Percentiles rank a stretch among this genome's conserved stretches.
These are phyloP conservation scores for Komagataea norvegica DNA, from an alignment of 1,139 yeast genomes.

Conservation along the genomic window DNA sequence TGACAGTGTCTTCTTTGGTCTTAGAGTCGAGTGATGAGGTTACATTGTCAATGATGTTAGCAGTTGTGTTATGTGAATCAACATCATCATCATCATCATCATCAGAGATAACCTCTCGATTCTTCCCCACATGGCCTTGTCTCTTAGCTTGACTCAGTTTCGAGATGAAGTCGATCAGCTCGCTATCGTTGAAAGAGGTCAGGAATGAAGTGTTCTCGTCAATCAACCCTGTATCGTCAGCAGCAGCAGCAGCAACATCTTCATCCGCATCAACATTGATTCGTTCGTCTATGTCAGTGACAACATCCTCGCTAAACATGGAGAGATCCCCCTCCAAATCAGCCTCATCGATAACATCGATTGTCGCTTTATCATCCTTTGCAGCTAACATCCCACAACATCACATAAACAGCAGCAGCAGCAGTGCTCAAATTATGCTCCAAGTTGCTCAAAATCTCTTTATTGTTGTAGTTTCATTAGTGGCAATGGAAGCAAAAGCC, in stretches of 20 bases:
- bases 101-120: too few relatives aligned
- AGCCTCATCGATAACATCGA: too few relatives aligned
- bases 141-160: conserved; percentile 30
- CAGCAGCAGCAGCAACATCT: not conserved
- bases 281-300: not conserved
- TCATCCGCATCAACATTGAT: not conserved
- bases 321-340: too few relatives aligned
- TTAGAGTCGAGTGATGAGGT: not conserved
- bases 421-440: too few relatives aligned
- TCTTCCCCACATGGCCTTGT: too few relatives aligned
- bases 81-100: not conserved
- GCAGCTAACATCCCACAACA: too few relatives aligned
- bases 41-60: too few relatives aligned
- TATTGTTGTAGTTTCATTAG: too few relatives aligned
- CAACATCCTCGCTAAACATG: too few relatives aligned
- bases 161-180: conserved; percentile 38
- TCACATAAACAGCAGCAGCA: too few relatives aligned
- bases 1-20: conserved; percentile 2
- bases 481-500: not conserved
- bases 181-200: conserved; percentile 38
- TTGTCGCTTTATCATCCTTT: too few relatives aligned
- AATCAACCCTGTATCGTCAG: not conserved
- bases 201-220: conserved; percentile 12
- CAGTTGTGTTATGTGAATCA: not conserved
- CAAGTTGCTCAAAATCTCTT: too few relatives aligned